These are phyloP conservation scores for Xylaria digitata DNA, from an alignment of 2,329 filamentous ascomycete genomes.

Conservation along the genomic window DNA sequence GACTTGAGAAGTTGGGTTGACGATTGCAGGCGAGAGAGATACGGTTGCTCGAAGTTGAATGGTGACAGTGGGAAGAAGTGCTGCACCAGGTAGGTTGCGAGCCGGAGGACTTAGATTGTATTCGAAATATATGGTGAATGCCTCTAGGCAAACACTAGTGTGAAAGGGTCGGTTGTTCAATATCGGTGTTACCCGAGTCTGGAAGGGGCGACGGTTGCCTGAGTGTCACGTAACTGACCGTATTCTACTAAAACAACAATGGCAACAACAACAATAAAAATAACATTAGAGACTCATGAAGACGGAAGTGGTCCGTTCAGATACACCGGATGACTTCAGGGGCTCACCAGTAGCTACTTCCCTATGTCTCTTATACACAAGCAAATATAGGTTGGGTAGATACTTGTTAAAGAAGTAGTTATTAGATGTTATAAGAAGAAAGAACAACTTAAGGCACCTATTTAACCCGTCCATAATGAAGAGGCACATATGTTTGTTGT, in stretches of 20 bases:
- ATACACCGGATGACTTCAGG: neutral
- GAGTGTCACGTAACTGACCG: neutral
- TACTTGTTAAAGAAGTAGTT: neutral
- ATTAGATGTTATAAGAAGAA: neutral
- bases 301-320: neutral
- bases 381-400: neutral
- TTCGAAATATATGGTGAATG: neutral
- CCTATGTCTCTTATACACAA: neutral
- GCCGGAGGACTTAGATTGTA: neutral
- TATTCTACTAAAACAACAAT: neutral
- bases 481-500: neutral
- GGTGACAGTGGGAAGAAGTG: constrained; percentile 5
- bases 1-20: neutral
- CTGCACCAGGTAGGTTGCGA: neutral
- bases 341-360: constrained; percentile 3
- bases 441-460: neutral
- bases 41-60: neutral
- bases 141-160: neutral
- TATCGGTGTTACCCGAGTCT: neutral
- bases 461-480: neutral
- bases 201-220: constrained; percentile 4
- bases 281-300: neutral
- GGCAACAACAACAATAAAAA: too few species aligned
- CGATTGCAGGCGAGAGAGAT: neutral
- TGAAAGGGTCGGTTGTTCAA: neutral